Evolutionary conservation across 768 basidiomycete genomes (phyloP).

Genomic region (Amanita pallidorosea): DNA sequence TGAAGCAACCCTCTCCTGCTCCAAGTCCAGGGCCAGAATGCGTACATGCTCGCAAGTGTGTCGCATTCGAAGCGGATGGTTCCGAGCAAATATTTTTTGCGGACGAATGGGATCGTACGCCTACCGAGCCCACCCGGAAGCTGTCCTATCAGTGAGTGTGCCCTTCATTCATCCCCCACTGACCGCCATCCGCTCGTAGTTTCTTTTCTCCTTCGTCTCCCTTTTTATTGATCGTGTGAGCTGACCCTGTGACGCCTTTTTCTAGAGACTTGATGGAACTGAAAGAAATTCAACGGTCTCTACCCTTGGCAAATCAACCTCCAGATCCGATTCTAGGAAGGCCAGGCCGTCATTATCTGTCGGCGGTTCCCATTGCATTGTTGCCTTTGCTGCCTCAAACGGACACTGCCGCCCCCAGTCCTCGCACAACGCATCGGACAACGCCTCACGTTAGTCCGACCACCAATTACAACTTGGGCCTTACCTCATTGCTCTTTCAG

Average conservation of each 20-base stretch:
- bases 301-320: slow-evolving; percentile 47
- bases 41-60: slow-evolving; percentile 33
- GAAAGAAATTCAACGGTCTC: slow-evolving; percentile 55
- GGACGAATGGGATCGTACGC: slow-evolving; percentile 76
- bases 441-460: slow-evolving; percentile 7
- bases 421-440: slow-evolving; percentile 6
- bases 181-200: background rate
- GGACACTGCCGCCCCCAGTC: slow-evolving; percentile 3
- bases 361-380: slow-evolving; percentile 52
- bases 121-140: slow-evolving; percentile 49
- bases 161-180: slow-evolving; percentile 6
- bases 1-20: slow-evolving; percentile 19
- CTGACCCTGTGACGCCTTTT: slow-evolving; percentile 2
- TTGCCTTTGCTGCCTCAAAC: slow-evolving; percentile 39
- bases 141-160: slow-evolving; percentile 57
- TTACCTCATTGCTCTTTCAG: slow-evolving; percentile 8
- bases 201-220: background rate
- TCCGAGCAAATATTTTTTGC: slow-evolving; percentile 51
- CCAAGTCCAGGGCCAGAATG: slow-evolving; percentile 11
- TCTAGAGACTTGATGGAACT: slow-evolving; percentile 55
- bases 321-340: slow-evolving; percentile 29
- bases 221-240: background rate
- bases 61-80: slow-evolving; percentile 47
- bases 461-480: slow-evolving; percentile 7
- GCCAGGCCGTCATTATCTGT: slow-evolving; percentile 29